phyloP scores from a whole-genome alignment of 805 yeast species.

The Candida railenensis region DNA sequence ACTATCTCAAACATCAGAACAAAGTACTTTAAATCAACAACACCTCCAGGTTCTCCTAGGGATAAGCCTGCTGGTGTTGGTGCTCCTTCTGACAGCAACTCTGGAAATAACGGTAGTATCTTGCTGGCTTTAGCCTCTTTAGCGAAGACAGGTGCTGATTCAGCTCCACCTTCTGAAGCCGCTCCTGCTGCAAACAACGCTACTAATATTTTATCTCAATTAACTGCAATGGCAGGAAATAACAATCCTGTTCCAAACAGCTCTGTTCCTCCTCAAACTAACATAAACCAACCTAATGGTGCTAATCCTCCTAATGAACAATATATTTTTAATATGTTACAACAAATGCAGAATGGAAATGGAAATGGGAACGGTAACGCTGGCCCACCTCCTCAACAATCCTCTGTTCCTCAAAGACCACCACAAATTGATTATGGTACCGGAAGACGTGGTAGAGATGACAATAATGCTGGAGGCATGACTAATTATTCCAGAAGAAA shows the following conservation, averaged over 20 bases:
- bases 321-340: slow-evolving; percentile 50
- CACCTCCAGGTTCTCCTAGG: slow-evolving; percentile 63
- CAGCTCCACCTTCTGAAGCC: slow-evolving; percentile 13
- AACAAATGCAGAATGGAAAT: slow-evolving; percentile 43
- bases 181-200: slow-evolving; percentile 23
- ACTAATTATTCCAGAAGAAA: slow-evolving; percentile 46
- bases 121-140: slow-evolving; percentile 69
- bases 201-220: slow-evolving; percentile 41
- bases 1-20: slow-evolving; percentile 54
- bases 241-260: slow-evolving; percentile 11
- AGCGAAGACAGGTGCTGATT: slow-evolving; percentile 42
- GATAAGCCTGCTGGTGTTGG: slow-evolving; percentile 12
- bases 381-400: slow-evolving; percentile 1
- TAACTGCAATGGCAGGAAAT: slow-evolving; percentile 38
- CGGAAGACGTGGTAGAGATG: slow-evolving; percentile 20
- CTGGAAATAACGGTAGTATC: slow-evolving; percentile 58
- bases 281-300: slow-evolving; percentile 8
- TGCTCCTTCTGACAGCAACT: slow-evolving; percentile 21
- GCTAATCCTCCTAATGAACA: slow-evolving; percentile 25
- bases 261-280: slow-evolving; percentile 14
- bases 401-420: slow-evolving; percentile 14
- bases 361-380: slow-evolving; percentile 3
- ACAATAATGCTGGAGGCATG: slow-evolving; percentile 18
- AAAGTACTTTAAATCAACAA: slow-evolving; percentile 60
- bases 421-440: slow-evolving; percentile 14